Evolutionary conservation across 495 filamentous ascomycete species (phyloP).

Genomic region (Penicillium coffeae): DNA sequence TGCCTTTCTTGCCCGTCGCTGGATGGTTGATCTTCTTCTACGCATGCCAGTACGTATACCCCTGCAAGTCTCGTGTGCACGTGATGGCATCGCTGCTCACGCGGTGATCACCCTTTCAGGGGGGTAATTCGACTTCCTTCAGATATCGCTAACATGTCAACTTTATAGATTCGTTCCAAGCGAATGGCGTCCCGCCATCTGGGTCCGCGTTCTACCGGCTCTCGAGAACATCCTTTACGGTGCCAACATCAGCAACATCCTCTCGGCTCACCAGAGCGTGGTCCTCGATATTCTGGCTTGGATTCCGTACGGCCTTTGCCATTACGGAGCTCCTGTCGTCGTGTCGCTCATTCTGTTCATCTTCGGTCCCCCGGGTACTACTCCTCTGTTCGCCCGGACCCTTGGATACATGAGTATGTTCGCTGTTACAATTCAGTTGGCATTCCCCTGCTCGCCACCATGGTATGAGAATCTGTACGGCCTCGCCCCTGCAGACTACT

Average conservation of each 20-base stretch:
- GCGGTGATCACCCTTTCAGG: not conserved
- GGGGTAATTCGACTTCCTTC: not conserved
- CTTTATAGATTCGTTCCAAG: slow-evolving; percentile 70
- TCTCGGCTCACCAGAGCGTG: slow-evolving; percentile 79
- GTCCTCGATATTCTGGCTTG: slow-evolving; percentile 84
- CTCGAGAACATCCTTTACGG: slow-evolving; percentile 96
- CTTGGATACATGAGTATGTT: slow-evolving; percentile 91
- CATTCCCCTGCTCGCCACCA: slow-evolving; percentile 89
- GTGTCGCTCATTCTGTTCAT: slow-evolving; percentile 75
- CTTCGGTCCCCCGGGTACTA: slow-evolving; percentile 79
- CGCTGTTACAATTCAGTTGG: slow-evolving; percentile 78
- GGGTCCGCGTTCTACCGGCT: slow-evolving; percentile 91
- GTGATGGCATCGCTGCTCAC: slow-evolving; percentile 2
- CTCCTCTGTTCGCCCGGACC: slow-evolving; percentile 76
- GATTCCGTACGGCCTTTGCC: slow-evolving; percentile 86
- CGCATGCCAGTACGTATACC: slow-evolving; percentile 70
- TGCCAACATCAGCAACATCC: slow-evolving; percentile 90
- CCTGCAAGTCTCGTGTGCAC: slow-evolving; percentile 5
- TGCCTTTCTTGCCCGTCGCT: slow-evolving; percentile 80
- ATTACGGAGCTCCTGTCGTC: slow-evolving; percentile 78
- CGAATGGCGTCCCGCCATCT: slow-evolving; percentile 84
- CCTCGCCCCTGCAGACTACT: slow-evolving; percentile 85
- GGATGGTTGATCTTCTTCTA: slow-evolving; percentile 87
- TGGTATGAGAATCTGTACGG: slow-evolving; percentile 95
- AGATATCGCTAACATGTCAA: slow-evolving; percentile 12